Conservation (phyloP, 1,284 basidiomycete genomes). For the Melampsora americana region DNA sequence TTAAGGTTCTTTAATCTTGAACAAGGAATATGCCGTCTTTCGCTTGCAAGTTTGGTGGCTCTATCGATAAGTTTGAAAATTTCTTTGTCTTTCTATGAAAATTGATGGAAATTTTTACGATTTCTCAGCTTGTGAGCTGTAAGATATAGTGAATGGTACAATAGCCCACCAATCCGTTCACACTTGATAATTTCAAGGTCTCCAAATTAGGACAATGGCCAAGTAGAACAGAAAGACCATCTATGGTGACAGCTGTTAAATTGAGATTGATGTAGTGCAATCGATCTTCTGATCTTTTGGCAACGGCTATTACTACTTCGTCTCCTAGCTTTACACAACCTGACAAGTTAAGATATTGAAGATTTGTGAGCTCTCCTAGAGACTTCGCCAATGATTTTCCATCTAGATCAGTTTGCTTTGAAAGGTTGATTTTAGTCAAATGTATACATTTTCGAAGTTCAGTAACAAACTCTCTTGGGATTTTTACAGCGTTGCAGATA, state of each 20-base stretch:
- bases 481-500: too few relatives aligned
- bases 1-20: slow-evolving; percentile 48
- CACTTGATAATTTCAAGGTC: background rate
- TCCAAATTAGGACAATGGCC: slow-evolving; percentile 46
- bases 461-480: slow-evolving; percentile 12
- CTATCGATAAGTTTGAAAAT: too few relatives aligned
- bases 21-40: slow-evolving; percentile 12
- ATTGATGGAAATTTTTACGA: too few relatives aligned
- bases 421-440: slow-evolving; percentile 46
- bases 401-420: slow-evolving; percentile 40
- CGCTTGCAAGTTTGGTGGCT: too few relatives aligned
- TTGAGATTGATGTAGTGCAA: slow-evolving; percentile 47
- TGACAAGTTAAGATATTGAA: slow-evolving; percentile 47
- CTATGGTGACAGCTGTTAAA: slow-evolving; percentile 48
- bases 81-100: too few relatives aligned
- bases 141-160: too few relatives aligned
- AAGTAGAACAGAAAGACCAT: slow-evolving; percentile 47
- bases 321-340: slow-evolving; percentile 49
- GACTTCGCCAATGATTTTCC: slow-evolving; percentile 46
- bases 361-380: slow-evolving; percentile 43
- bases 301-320: slow-evolving; percentile 46
- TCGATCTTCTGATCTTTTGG: slow-evolving; percentile 42
- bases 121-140: too few relatives aligned
- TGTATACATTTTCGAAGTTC: slow-evolving; percentile 46
- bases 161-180: too few relatives aligned